Evolutionary conservation across 31 red algal genomes (phyloP), one percentile per base, ranked within the genome.

Genomic region (Asparagopsis taxiformis): DNA sequence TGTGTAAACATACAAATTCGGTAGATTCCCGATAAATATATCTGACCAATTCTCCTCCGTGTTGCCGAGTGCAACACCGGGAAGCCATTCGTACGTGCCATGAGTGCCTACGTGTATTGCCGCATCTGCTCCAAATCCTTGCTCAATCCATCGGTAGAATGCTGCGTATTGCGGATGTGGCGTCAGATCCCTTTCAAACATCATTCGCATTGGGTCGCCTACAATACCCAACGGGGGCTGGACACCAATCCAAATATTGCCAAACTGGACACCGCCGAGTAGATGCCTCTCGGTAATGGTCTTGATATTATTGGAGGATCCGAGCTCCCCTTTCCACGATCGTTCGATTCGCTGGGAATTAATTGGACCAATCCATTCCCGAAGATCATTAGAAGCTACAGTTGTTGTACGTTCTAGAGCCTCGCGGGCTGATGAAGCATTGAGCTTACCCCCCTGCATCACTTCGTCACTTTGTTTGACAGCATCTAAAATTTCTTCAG

Each of bases 131-230:
- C 51, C 16, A 8, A 90, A 51, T 23, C 71, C 36, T 32, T 77
- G 51, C 46, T 77, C 73, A 29, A 90, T 16, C 85, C 85, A 90
- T 64, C 74, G 66, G 37, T 90, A 90, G 35, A 79, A 90, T 17
- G 85, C 85, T 4, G 69, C 56, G 34, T 90, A 90, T 56, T 90
- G 85, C 16, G 85, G 85, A 46, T 90, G 85, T 16, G 85, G 85
- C 1, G 85, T 73, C 2, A 79, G 68, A 52, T 90, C 85, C 51
- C 85, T 78, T 22, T 90, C 85, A 62, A 90, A 90, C 75, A 90
- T 77, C 85, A 90, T 78, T 26, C 85, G 76, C 85, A 90, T 90
- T 22, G 85, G 85, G 52, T 90, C 85, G 10, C 85, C 85, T 0
- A 71, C 75, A 22, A 90, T 64, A 3, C 85, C 85, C 11, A 90